phyloP scores from a whole-genome alignment of 495 filamentous ascomycete genomes.

The Trichoderma asperelloides region DNA sequence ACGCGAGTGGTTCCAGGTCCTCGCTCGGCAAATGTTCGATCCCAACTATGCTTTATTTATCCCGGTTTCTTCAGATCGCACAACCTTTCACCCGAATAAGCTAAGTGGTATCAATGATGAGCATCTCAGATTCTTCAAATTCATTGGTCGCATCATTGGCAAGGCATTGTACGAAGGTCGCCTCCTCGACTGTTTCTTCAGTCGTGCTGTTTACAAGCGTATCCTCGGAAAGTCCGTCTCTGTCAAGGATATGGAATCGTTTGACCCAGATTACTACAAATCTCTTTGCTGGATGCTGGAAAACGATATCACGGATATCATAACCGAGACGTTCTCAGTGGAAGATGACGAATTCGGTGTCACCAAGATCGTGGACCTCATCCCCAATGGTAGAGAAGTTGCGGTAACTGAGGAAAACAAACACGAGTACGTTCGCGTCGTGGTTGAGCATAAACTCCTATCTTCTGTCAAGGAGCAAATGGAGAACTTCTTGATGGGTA shows the following conservation, averaged over 20 bases:
- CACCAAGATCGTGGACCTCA: slow-evolving; percentile 76
- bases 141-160: slow-evolving; percentile 96
- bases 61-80: slow-evolving; percentile 94
- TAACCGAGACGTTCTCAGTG: slow-evolving; percentile 92
- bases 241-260: slow-evolving; percentile 98
- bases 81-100: slow-evolving; percentile 96
- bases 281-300: slow-evolving; percentile 98
- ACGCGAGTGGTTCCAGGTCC: slow-evolving; percentile 98
- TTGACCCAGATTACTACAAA: slow-evolving; percentile 98
- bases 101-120: slow-evolving; percentile 89
- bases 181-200: slow-evolving; percentile 97
- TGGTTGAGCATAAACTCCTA: slow-evolving; percentile 89
- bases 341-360: slow-evolving; percentile 91
- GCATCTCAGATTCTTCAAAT: slow-evolving; percentile 98
- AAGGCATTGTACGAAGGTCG: slow-evolving; percentile 97
- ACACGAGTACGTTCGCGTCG: slow-evolving; percentile 86
- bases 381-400: slow-evolving; percentile 79
- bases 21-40: slow-evolving; percentile 98
- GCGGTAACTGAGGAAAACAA: slow-evolving; percentile 97
- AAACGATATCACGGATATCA: slow-evolving; percentile 98
- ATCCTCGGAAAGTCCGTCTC: slow-evolving; percentile 91
- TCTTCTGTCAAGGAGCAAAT: slow-evolving; percentile 89
- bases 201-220: slow-evolving; percentile 93
- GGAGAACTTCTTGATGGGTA: slow-evolving; percentile 89
- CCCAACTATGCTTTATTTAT: slow-evolving; percentile 94